Base-by-base conservation (phyloP, 805 yeast genomes). In the Torulaspora quercuum region DNA sequence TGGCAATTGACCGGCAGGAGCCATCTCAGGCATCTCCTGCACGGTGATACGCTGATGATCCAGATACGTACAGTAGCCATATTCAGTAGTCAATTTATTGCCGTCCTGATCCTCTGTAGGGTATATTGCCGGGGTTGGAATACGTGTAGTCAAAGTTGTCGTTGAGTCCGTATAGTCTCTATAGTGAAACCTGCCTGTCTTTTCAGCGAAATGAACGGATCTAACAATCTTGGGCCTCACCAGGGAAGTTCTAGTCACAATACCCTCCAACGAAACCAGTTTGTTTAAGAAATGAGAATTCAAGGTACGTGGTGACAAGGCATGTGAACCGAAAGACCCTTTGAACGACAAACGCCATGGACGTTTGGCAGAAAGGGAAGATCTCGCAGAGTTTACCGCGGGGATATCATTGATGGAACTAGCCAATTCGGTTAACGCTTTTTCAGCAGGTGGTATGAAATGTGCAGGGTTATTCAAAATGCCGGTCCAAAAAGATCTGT, bases 1-100 rank as follows among this genome's bases (percentile, higher is more conserved):
- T 22, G 98, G 98, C 45, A 92, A 70, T 65, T 90, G 97, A 39
- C 98, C 98, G 0, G 97, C 95, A 10, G 97, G 98, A 1, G 97
- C 96, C 45, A 81, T 72, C 65, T 92, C 97, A 1, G 98, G 97
- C 86, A 92, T 85, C 66, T 92, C 98, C 62, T 92, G 98, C 23
- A 92, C 82, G 0, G 96, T 77, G 23, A 92, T 74, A 25, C 87
- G 82, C 64, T 92, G 98, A 59, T 90, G 96, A 63, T 92, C 98
- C 51, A 90, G 73, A 60, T 86, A 92, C 18, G 94, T 87, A 6
- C 89, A 81, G 55, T 80, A 83, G 1, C 98, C 98, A 55, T 86
- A 92, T 60, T 92, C 97, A 0, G 96, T 89, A 12, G 76, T 72
- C 47, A 92, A 67, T 50, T 85, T 86, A 63, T 89, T 81, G 5